A percentile compares a stretch with the other conserved stretches of the same genome.
Evolutionary conservation across 2,329 filamentous ascomycete genomes (phyloP).

Genomic region (Colletotrichum sp.): DNA sequence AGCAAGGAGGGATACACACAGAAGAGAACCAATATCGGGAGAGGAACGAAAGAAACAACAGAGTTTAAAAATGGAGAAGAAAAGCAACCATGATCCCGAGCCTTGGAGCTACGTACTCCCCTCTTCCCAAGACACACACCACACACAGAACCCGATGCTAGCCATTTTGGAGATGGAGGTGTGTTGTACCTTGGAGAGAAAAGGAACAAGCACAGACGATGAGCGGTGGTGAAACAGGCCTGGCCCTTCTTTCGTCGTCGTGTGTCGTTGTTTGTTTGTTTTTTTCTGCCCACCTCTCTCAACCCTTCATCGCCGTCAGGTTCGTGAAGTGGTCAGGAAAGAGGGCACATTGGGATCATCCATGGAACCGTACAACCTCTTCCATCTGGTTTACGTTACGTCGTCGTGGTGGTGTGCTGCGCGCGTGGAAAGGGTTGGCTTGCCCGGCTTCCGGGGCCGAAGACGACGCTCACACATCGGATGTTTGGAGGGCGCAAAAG

Average conservation of each 20-base stretch:
- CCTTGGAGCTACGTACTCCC: not conserved
- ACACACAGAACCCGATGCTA: slow-evolving; percentile 1
- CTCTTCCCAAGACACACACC: not conserved
- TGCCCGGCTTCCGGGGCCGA: slow-evolving; percentile 1
- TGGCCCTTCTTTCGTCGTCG: not conserved
- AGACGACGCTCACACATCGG: slow-evolving; percentile 6
- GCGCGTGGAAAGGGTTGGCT: not conserved
- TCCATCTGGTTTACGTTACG: not conserved
- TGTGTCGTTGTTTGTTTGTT: not conserved
- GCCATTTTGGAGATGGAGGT: not conserved
- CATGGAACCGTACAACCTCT: not conserved
- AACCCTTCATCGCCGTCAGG: not conserved
- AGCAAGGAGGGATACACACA: not conserved
- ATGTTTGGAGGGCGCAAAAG: slow-evolving; percentile 1
- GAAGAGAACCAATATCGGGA: not conserved
- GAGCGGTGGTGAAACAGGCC: not conserved
- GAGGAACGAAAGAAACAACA: not conserved
- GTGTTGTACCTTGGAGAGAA: not conserved
- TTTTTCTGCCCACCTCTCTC: not conserved
- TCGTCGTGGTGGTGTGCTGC: not conserved
- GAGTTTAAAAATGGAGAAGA: slow-evolving; percentile 2
- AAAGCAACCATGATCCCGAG: not conserved
- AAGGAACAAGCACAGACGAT: slow-evolving; percentile 1
- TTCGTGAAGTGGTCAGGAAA: not conserved
- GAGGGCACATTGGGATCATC: not conserved